Percentiles rank a stretch among this genome's conserved stretches.
These are phyloP conservation scores for Ascomycota sp. DNA, from an alignment of 2,329 filamentous ascomycete species.

Conservation along the genomic window DNA sequence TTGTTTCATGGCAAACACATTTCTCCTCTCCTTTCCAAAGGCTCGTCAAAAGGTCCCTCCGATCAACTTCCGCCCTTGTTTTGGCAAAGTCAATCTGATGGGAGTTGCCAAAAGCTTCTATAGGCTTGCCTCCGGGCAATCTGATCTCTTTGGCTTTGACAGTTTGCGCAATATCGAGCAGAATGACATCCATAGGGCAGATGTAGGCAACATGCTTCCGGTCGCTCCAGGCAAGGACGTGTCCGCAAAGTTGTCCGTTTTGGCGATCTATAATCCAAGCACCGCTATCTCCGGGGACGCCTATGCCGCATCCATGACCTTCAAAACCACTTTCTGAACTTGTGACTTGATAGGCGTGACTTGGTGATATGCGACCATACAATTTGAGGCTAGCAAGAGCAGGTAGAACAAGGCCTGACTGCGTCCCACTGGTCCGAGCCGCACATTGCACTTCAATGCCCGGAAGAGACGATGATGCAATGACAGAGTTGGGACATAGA, in stretches of 20 bases:
- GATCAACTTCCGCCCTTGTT: too few species aligned
- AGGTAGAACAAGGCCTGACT: constrained; percentile 56
- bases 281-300: constrained; percentile 73
- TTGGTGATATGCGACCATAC: constrained; percentile 42
- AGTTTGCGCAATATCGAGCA: constrained; percentile 68
- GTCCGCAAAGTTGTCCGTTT: constrained; percentile 65
- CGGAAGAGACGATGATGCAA: constrained; percentile 40
- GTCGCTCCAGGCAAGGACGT: constrained; percentile 74
- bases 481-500: constrained; percentile 36
- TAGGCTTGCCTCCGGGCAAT: constrained; percentile 39
- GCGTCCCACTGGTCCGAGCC: constrained; percentile 68
- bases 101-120: constrained; percentile 12
- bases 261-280: constrained; percentile 78
- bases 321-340: constrained; percentile 9
- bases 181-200: constrained; percentile 79
- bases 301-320: constrained; percentile 17
- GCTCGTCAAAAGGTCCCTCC: too few species aligned
- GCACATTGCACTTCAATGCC: constrained; percentile 71
- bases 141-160: constrained; percentile 50
- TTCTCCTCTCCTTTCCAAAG: too few species aligned
- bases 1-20: too few species aligned
- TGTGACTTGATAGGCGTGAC: constrained; percentile 22
- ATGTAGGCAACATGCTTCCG: constrained; percentile 74
- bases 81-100: not conserved
- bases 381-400: constrained; percentile 74